phyloP scores from a whole-genome alignment of 352 stramenopile genomes.

The Phytophthora agathidicida region DNA sequence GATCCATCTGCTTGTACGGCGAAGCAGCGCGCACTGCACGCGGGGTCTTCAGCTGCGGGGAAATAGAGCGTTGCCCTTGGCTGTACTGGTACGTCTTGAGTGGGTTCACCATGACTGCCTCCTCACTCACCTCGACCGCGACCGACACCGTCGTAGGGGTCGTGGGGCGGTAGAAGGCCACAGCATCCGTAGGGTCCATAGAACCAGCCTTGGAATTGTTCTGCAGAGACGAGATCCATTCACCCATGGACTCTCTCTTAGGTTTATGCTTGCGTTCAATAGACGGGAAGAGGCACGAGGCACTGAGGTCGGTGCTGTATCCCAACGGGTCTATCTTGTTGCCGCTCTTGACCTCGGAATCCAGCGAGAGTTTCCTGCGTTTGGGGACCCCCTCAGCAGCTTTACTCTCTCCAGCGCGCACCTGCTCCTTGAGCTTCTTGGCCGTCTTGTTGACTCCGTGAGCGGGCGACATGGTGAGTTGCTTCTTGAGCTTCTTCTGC shows the following conservation, averaged over 20 bases:
- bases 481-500: constrained; percentile 33
- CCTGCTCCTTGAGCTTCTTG: constrained; percentile 48
- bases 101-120: constrained; percentile 34
- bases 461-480: constrained; percentile 19
- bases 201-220: constrained; percentile 16
- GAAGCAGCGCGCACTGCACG: constrained; percentile 26
- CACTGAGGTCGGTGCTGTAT: constrained; percentile 12
- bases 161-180: constrained; percentile 27
- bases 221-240: constrained; percentile 39
- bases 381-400: constrained; percentile 34
- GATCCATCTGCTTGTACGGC: constrained; percentile 43
- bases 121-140: constrained; percentile 24
- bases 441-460: constrained; percentile 31
- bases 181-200: constrained; percentile 16
- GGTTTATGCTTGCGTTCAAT: constrained; percentile 39
- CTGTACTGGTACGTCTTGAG: constrained; percentile 31
- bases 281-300: constrained; percentile 35
- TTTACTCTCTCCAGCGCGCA: constrained; percentile 26
- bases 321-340: constrained; percentile 15
- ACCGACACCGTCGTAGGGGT: constrained; percentile 27
- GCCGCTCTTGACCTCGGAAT: constrained; percentile 16
- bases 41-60: constrained; percentile 27
- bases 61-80: constrained; percentile 23
- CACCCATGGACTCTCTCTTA: constrained; percentile 28
- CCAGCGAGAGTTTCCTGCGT: constrained; percentile 52